Conservation (phyloP, 345 rosid species). For the Salix udensis region DNA sequence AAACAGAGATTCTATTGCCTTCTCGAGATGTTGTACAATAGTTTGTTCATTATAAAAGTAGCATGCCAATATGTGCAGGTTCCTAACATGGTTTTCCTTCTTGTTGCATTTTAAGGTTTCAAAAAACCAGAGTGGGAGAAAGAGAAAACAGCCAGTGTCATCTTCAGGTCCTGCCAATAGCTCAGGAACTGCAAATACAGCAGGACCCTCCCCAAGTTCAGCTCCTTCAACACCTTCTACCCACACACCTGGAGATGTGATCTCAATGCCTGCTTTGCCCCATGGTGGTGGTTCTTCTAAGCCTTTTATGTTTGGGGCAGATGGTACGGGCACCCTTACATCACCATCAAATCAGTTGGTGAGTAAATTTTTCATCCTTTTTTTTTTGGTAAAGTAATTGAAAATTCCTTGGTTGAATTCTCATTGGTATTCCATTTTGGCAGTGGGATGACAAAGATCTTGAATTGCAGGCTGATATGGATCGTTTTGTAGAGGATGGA, state of each 20-base stretch:
- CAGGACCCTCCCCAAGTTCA: constrained; percentile 98
- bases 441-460: constrained; percentile 71
- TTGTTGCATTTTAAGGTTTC: constrained; percentile 57
- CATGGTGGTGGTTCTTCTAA: constrained; percentile 82
- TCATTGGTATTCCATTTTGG: constrained; percentile 50
- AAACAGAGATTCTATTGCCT: neutral
- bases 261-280: constrained; percentile 83
- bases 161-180: constrained; percentile 99
- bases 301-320: constrained; percentile 67
- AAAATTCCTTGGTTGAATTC: constrained; percentile 37
- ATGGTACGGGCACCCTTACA: constrained; percentile 78
- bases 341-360: constrained; percentile 94
- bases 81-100: constrained; percentile 35
- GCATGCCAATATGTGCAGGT: neutral
- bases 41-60: neutral
- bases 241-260: constrained; percentile 92
- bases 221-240: constrained; percentile 99
- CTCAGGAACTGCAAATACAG: constrained; percentile 95
- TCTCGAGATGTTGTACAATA: neutral
- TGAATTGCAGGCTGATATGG: constrained; percentile 93
- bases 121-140: constrained; percentile 90
- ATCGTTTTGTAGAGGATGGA: constrained; percentile 90
- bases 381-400: constrained; percentile 25
- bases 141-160: constrained; percentile 94
- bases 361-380: constrained; percentile 31